Percentiles rank a stretch among this genome's conserved stretches.
phyloP scores from a whole-genome alignment of 164 flowering plant species.

The Sedum album region DNA sequence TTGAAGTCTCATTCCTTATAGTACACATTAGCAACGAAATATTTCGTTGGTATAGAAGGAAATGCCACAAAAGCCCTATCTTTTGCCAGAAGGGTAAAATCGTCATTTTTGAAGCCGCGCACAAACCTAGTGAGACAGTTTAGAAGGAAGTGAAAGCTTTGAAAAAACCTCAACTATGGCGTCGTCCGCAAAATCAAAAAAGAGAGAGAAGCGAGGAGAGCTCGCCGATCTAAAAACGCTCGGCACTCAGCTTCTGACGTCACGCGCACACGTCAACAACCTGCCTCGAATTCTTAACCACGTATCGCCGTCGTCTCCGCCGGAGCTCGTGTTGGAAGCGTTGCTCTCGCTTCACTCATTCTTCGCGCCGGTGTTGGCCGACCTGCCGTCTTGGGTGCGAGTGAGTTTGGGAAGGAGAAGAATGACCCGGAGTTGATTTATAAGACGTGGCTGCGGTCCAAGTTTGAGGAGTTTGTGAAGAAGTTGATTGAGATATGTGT shows the following conservation, averaged over 20 bases:
- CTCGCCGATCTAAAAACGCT: slow-evolving; percentile 51
- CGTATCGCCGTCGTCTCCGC: slow-evolving; percentile 42
- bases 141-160: neutral
- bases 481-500: too few relatives aligned
- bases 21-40: neutral
- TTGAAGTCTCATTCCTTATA: too few relatives aligned
- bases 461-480: too few relatives aligned
- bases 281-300: slow-evolving; percentile 57
- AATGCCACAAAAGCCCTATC: neutral
- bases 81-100: neutral
- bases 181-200: slow-evolving; percentile 21
- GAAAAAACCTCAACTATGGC: slow-evolving; percentile 19
- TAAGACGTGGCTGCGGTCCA: too few relatives aligned
- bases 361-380: too few relatives aligned
- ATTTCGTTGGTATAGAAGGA: too few relatives aligned
- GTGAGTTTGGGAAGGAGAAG: slow-evolving; percentile 10
- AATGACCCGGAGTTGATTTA: too few relatives aligned
- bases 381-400: slow-evolving; percentile 39
- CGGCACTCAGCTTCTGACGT: slow-evolving; percentile 62
- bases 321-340: too few relatives aligned
- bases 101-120: neutral
- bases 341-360: too few relatives aligned
- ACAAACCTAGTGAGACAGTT: neutral
- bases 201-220: slow-evolving; percentile 18
- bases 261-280: slow-evolving; percentile 75